phyloP scores from a whole-genome alignment of 2,329 filamentous ascomycete species.

The Dothistroma pini region DNA sequence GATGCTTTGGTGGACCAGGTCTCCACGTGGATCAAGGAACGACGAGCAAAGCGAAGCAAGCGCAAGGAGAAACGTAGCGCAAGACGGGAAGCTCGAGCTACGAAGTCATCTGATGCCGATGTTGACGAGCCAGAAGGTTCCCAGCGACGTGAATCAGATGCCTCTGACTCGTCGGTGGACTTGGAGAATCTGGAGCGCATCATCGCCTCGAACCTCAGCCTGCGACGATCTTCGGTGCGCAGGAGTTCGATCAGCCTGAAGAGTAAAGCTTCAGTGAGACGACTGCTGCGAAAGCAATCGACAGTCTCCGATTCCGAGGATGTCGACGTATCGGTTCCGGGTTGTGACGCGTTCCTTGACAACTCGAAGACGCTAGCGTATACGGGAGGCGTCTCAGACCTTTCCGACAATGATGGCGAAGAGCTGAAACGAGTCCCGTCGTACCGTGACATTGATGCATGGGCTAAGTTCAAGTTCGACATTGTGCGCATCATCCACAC shows the following conservation, averaged over 20 bases:
- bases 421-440: slow-evolving; percentile 27
- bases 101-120: slow-evolving; percentile 1
- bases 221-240: slow-evolving; percentile 24
- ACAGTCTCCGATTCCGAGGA: slow-evolving; percentile 74
- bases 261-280: slow-evolving; percentile 28
- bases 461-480: slow-evolving; percentile 86
- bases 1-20: slow-evolving; percentile 57
- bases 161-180: slow-evolving; percentile 43
- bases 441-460: slow-evolving; percentile 54
- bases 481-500: slow-evolving; percentile 88
- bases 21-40: slow-evolving; percentile 76
- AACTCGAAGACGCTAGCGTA: slow-evolving; percentile 87
- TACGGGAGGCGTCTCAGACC: slow-evolving; percentile 51
- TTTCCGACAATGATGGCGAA: slow-evolving; percentile 47
- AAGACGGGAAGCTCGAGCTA: slow-evolving; percentile 6
- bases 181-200: slow-evolving; percentile 80
- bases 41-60: slow-evolving; percentile 64
- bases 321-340: slow-evolving; percentile 76
- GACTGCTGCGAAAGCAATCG: slow-evolving; percentile 39
- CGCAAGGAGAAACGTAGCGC: slow-evolving; percentile 32
- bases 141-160: slow-evolving; percentile 19
- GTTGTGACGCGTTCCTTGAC: slow-evolving; percentile 79
- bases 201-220: slow-evolving; percentile 57
- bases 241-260: slow-evolving; percentile 19
- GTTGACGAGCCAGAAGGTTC: not conserved